Evolutionary conservation across 2,329 filamentous ascomycete species (phyloP).

Genomic region (Apiospora malaysiana): DNA sequence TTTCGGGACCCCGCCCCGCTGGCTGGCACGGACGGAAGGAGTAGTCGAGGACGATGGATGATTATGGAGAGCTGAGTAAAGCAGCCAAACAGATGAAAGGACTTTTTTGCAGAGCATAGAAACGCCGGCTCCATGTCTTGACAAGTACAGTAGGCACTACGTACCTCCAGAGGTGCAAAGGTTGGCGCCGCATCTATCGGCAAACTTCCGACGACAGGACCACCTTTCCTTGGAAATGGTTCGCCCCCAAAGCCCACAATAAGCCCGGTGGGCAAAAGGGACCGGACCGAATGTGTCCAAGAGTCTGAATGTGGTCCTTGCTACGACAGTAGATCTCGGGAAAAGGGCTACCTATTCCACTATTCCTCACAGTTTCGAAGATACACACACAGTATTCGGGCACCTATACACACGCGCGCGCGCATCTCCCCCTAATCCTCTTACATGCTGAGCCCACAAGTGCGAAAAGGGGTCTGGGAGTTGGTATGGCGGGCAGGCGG

Average conservation of each 20-base stretch:
- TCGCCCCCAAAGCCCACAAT: constrained; percentile 16
- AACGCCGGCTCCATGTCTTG: neutral
- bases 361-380: neutral
- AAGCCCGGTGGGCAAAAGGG: constrained; percentile 11
- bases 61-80: constrained; percentile 17
- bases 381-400: constrained; percentile 8
- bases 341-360: neutral
- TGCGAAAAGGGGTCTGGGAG: constrained; percentile 8
- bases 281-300: constrained; percentile 13
- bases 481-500: neutral
- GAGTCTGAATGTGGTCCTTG: neutral
- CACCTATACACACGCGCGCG: neutral
- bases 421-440: neutral
- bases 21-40: too few relatives aligned
- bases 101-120: constrained; percentile 3
- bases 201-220: constrained; percentile 10
- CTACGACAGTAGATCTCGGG: neutral
- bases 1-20: neutral
- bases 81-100: constrained; percentile 1
- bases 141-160: constrained; percentile 15
- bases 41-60: neutral
- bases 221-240: constrained; percentile 12
- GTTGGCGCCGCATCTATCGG: constrained; percentile 13
- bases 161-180: neutral
- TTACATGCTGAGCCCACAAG: neutral